These are phyloP conservation scores for Gossypium raimondii DNA, from an alignment of 345 rosid species.

Conservation along the genomic window DNA sequence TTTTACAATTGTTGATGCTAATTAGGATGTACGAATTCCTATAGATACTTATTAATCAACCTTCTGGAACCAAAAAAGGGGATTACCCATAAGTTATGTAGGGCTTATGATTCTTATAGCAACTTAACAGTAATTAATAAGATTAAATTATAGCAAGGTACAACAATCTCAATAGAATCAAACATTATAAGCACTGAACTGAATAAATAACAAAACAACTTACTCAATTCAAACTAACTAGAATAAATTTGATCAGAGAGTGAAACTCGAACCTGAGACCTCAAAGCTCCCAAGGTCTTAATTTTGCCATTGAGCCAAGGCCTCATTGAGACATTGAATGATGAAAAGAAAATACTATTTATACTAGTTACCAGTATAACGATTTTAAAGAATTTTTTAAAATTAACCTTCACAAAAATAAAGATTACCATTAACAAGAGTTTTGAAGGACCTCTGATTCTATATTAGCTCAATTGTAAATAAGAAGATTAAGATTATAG, in stretches of 20 bases:
- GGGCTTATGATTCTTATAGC: no score
- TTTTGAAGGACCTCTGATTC: background rate
- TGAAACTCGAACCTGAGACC: no score
- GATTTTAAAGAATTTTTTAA: background rate
- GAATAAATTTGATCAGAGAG: no score
- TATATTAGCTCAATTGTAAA: background rate
- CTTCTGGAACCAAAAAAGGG: background rate
- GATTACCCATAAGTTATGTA: background rate
- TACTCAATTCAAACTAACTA: no score
- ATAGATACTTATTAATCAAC: background rate
- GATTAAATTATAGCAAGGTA: no score
- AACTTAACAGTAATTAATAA: no score
- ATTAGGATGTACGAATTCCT: background rate
- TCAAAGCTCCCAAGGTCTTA: no score
- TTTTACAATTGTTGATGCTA: background rate
- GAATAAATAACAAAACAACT: no score
- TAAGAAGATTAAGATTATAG: background rate
- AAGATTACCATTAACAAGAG: background rate
- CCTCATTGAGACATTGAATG: no score
- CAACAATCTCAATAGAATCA: no score
- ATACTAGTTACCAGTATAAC: background rate
- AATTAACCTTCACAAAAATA: background rate
- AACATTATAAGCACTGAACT: no score
- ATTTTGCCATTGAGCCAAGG: no score
- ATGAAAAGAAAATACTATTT: background rate